These are phyloP conservation scores for Tympanopsis confertula DNA, from an alignment of 2,329 filamentous ascomycete genomes.

Conservation along the genomic window DNA sequence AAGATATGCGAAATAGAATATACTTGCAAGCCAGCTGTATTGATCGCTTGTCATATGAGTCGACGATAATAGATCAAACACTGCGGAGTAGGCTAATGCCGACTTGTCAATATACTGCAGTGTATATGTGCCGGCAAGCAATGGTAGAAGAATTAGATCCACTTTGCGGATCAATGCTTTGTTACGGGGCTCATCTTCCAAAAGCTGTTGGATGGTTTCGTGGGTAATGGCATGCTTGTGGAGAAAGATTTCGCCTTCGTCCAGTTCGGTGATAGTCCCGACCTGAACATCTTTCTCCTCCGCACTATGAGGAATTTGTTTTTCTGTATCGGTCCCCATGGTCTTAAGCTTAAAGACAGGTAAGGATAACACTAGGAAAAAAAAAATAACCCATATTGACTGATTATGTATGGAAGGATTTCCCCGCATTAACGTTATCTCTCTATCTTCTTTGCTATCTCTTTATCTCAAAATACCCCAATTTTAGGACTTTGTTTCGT, in stretches of 20 bases:
- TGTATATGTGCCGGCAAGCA: slow-evolving; percentile 35
- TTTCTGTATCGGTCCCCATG: too few relatives aligned
- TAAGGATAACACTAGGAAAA: too few relatives aligned
- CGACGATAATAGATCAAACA: slow-evolving; percentile 39
- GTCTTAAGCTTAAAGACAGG: too few relatives aligned
- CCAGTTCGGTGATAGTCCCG: slow-evolving; percentile 14
- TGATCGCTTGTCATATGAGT: slow-evolving; percentile 31
- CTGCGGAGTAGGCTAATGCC: slow-evolving; percentile 36
- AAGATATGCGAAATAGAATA: slow-evolving; percentile 38
- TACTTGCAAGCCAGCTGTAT: slow-evolving; percentile 41
- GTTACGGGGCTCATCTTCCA: slow-evolving; percentile 23
- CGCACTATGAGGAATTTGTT: too few relatives aligned
- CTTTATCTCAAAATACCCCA: too few relatives aligned
- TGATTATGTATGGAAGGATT: too few relatives aligned
- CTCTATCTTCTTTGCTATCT: too few relatives aligned
- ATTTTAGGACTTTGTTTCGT: too few relatives aligned
- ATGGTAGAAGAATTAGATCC: slow-evolving; percentile 35
- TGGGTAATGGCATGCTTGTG: slow-evolving; percentile 30
- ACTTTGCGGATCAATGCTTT: slow-evolving; percentile 27
- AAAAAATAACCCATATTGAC: too few relatives aligned
- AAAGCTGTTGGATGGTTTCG: slow-evolving; percentile 26
- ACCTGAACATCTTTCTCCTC: background rate
- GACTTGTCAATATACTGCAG: slow-evolving; percentile 43
- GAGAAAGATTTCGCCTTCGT: slow-evolving; percentile 34
- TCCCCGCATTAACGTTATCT: too few relatives aligned